A percentile compares a stretch with the other conserved stretches of the same genome.
Evolutionary conservation across 2,329 filamentous ascomycete genomes (phyloP).

Genomic region (Neofusicoccum parvum): DNA sequence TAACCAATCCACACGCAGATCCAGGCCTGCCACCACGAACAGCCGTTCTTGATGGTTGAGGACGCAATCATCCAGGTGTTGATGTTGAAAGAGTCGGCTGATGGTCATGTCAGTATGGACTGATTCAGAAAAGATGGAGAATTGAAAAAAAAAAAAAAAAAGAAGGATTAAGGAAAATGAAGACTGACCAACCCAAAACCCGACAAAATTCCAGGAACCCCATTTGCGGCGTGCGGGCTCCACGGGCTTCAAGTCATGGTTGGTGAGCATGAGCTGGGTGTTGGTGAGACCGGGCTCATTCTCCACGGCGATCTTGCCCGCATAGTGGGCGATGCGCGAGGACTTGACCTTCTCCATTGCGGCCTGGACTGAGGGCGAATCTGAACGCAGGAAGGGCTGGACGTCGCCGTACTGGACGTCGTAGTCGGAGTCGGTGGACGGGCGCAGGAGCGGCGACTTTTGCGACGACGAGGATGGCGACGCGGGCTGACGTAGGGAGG

Average conservation of each 20-base stretch:
- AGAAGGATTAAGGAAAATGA: background rate
- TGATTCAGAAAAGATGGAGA: background rate
- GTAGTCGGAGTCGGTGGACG: background rate
- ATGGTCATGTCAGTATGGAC: conserved; percentile 25
- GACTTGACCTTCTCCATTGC: conserved; percentile 46
- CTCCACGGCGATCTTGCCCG: conserved; percentile 69
- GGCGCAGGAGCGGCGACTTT: background rate
- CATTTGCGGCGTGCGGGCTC: conserved; percentile 80
- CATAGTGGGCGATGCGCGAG: conserved; percentile 42
- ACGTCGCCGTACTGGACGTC: background rate
- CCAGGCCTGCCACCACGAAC: conserved; percentile 86
- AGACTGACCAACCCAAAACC: conserved; percentile 70
- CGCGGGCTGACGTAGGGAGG: conserved; percentile 14
- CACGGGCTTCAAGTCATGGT: conserved; percentile 78
- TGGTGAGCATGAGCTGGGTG: conserved; percentile 83
- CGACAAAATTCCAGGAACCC: conserved; percentile 85
- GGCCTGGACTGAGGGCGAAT: background rate
- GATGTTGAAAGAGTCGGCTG: conserved; percentile 49
- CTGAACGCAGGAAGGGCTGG: background rate
- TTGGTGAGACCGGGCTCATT: conserved; percentile 75
- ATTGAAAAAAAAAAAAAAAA: background rate
- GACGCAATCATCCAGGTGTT: conserved; percentile 95
- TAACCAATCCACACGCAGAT: conserved; percentile 86
- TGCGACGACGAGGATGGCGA: conserved; percentile 8
- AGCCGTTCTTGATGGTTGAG: conserved; percentile 73